Evolutionary conservation across 202 grass and related monocot species (phyloP).

Genomic region (Digitaria exilis): DNA sequence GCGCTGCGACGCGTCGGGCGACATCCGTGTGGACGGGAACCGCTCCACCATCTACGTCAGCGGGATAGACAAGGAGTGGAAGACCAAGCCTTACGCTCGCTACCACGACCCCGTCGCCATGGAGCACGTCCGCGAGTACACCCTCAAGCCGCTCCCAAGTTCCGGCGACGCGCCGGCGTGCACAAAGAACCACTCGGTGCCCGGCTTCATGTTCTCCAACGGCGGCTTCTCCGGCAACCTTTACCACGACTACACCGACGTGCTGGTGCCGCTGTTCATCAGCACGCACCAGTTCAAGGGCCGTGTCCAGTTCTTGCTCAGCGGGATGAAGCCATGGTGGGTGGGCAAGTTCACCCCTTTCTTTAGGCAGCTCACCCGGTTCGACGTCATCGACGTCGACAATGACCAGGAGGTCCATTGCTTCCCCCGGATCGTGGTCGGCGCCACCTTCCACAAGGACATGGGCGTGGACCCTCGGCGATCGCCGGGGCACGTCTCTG

Average conservation of each 20-base stretch:
- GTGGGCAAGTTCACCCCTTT: conserved; percentile 58
- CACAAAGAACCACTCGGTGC: conserved; percentile 58
- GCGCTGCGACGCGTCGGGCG: conserved; percentile 65
- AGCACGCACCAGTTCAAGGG: conserved; percentile 66
- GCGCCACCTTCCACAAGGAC: conserved; percentile 78
- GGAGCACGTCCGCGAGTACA: conserved; percentile 54
- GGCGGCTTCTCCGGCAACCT: conserved; percentile 73
- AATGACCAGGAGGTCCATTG: conserved; percentile 56
- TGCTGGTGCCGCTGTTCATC: conserved; percentile 75
- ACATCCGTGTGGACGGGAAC: conserved; percentile 66
- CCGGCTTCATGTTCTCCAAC: conserved; percentile 67
- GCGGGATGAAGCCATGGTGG: conserved; percentile 64
- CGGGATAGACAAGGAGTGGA: conserved; percentile 48
- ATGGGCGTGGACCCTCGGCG: conserved; percentile 57
- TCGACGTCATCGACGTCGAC: conserved; percentile 61
- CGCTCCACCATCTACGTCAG: conserved; percentile 51
- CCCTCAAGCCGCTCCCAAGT: conserved; percentile 53
- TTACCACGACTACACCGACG: conserved; percentile 83
- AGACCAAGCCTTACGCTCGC: conserved; percentile 69
- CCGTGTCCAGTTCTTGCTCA: conserved; percentile 60
- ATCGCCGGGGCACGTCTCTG: conserved; percentile 49
- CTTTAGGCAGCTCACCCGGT: conserved; percentile 49
- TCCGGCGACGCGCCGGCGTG: conserved; percentile 32
- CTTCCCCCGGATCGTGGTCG: conserved; percentile 52
- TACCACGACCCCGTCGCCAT: conserved; percentile 75